Conservation (phyloP, 2,329 filamentous ascomycete genomes). For the Colletotrichum tofieldiae region DNA sequence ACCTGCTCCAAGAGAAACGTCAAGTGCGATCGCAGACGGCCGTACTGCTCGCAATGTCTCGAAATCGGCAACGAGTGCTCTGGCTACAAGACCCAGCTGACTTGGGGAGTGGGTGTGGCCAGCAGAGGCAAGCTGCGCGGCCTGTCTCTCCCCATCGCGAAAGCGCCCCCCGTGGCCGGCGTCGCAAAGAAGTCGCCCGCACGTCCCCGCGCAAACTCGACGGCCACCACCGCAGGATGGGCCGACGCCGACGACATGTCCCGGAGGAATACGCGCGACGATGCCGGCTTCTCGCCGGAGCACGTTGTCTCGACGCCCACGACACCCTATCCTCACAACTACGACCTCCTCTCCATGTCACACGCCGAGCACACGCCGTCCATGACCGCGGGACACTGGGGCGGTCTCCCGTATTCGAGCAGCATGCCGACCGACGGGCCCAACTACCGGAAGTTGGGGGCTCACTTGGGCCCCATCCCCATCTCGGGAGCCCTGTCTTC, state of each 20-base stretch:
- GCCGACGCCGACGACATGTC: conserved; percentile 55
- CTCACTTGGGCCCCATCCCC: conserved; percentile 57
- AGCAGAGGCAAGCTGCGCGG: conserved; percentile 95
- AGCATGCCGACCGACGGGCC: conserved; percentile 58
- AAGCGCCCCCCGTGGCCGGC: conserved; percentile 69
- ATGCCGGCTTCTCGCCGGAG: conserved; percentile 55
- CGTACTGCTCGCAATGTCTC: conserved; percentile 95
- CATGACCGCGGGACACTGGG: conserved; percentile 60
- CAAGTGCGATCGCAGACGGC: conserved; percentile 91
- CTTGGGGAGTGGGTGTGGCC: conserved; percentile 96
- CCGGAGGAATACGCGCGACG: conserved; percentile 53
- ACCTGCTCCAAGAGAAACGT: conserved; percentile 87
- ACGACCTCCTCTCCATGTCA: conserved; percentile 68
- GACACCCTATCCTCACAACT: conserved; percentile 56
- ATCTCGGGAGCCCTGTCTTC: conserved; percentile 68
- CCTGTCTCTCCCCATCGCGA: conserved; percentile 81
- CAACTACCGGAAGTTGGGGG: conserved; percentile 62
- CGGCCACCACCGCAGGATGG: conserved; percentile 57
- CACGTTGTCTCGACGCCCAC: conserved; percentile 62
- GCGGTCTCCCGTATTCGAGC: conserved; percentile 63
- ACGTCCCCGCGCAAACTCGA: conserved; percentile 64
- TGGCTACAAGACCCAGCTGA: conserved; percentile 96
- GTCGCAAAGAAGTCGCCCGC: conserved; percentile 64
- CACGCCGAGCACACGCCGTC: conserved; percentile 61
- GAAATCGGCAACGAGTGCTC: conserved; percentile 94